These are phyloP conservation scores for Spathaspora arborariae DNA, from an alignment of 805 yeast genomes.

Conservation along the genomic window DNA sequence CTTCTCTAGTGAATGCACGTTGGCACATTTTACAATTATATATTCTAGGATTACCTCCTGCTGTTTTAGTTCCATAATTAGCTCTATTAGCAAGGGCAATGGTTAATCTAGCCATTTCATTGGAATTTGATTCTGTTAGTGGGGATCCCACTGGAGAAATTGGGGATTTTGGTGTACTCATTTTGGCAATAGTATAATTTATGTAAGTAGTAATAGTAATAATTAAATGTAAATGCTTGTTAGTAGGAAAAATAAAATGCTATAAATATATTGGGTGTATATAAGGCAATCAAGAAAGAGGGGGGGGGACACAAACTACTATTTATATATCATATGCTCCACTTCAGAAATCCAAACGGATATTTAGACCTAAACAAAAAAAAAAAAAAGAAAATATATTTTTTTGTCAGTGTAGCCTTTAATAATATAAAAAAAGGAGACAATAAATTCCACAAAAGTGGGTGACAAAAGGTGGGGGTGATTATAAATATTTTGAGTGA, in stretches of 20 bases:
- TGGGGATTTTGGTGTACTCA: conserved; percentile 5
- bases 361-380: neutral
- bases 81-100: neutral
- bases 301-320: neutral
- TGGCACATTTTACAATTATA: conserved; percentile 39
- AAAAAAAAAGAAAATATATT: neutral
- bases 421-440: neutral
- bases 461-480: conserved; percentile 5
- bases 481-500: conserved; percentile 1
- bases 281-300: neutral
- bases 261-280: neutral
- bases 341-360: neutral
- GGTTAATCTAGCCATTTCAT: neutral
- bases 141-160: conserved; percentile 2
- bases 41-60: conserved; percentile 42
- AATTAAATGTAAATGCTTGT: neutral
- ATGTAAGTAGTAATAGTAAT: neutral
- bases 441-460: neutral
- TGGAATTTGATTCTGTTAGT: neutral
- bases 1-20: conserved; percentile 45
- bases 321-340: neutral
- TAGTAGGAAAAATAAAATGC: neutral
- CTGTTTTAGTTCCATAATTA: conserved; percentile 37
- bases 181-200: neutral
- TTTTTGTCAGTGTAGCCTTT: neutral